These are phyloP conservation scores for Rhizodiscina lignyota DNA, from an alignment of 495 filamentous ascomycete genomes.

Conservation along the genomic window DNA sequence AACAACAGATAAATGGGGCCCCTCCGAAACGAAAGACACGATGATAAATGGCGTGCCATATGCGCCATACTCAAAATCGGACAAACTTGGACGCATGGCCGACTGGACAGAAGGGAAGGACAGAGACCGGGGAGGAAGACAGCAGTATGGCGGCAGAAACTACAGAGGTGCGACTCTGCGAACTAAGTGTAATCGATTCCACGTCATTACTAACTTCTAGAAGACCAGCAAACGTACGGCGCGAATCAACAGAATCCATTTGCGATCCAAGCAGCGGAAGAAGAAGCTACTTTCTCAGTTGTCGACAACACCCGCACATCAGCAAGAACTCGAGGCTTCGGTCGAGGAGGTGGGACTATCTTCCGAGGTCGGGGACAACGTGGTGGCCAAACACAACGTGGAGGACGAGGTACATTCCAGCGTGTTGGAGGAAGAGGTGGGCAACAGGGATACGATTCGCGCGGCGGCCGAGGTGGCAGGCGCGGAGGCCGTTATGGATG, in stretches of 20 bases:
- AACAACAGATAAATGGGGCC: slow-evolving; percentile 67
- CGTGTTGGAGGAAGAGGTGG: slow-evolving; percentile 42
- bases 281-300: slow-evolving; percentile 94
- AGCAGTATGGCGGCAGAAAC: slow-evolving; percentile 80
- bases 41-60: slow-evolving; percentile 89
- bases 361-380: slow-evolving; percentile 76
- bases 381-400: slow-evolving; percentile 27
- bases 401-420: slow-evolving; percentile 34
- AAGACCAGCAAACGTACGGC: slow-evolving; percentile 94
- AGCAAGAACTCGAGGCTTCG: slow-evolving; percentile 66
- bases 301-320: slow-evolving; percentile 85
- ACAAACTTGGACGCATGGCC: slow-evolving; percentile 97
- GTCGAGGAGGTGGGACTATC: slow-evolving; percentile 65
- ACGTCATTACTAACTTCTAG: slow-evolving; percentile 6
- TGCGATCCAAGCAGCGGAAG: slow-evolving; percentile 76
- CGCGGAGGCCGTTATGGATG: slow-evolving; percentile 84
- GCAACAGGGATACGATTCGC: slow-evolving; percentile 35
- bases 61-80: slow-evolving; percentile 92
- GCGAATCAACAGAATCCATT: slow-evolving; percentile 70
- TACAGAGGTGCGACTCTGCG: slow-evolving; percentile 65
- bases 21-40: slow-evolving; percentile 60
- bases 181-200: too few species aligned
- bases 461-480: slow-evolving; percentile 44
- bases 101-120: slow-evolving; percentile 99
- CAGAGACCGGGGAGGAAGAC: slow-evolving; percentile 54